Evolutionary conservation across 331 rosid species (phyloP), one percentile per base, ranked within the genome.

Genomic region (Acacia concinna): DNA sequence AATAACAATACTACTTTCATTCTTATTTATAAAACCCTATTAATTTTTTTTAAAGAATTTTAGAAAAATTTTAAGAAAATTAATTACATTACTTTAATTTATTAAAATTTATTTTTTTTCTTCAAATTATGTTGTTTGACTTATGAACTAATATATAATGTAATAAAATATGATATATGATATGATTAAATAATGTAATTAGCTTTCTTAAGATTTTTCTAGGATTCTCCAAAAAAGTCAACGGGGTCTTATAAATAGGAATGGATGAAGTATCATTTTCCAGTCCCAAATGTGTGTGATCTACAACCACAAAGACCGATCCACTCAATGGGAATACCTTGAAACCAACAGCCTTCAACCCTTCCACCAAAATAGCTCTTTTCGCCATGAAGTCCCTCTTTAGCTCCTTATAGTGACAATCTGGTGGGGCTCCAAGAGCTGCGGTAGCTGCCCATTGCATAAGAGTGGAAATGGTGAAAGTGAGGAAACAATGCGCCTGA

Each of bases 341-440:
- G 87, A 95, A 95, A 21, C 98, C 98, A 6, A 88, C 98, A 3
- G 89, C 93, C 69, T 90, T 65, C 89, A 95, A 74, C 28, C 99
- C 99, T 63, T 93, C 93, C 40, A 88, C 94, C 87, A 95, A 84
- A 82, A 95, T 93, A 46, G 87, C 89, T 77, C 91, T 95, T 85
- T 95, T 95, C 54, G 83, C 90, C 79, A 73, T 47, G 79, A 91
- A 93, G 70, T 91, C 99, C 80, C 88, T 87, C 63, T 56, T 91
- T 43, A 95, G 83, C 79, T 89, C 99, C 67, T 15, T 79, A 60
- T 76, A 95, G 83, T 91, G 93, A 54, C 96, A 89, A 11, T 95
- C 96, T 0, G 99, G 96, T 0, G 99, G 96, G 68, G 97, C 94
- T 86, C 99, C 81, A 7, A 95, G 93, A 78, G 98, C 99, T 4